Conservation (phyloP, 768 basidiomycete genomes). For the Neoboletus magnificus region DNA sequence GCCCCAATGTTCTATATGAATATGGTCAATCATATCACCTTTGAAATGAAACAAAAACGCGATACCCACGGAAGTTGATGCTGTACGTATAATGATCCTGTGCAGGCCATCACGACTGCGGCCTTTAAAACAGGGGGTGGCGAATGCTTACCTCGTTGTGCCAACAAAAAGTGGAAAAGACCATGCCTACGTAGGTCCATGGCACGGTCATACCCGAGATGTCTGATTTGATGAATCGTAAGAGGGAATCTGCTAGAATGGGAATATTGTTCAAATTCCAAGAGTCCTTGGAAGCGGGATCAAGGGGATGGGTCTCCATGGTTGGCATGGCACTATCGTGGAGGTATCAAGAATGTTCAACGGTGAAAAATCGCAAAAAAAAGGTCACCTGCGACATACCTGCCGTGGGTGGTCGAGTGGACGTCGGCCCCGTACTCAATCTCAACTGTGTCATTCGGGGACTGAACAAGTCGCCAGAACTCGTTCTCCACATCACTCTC, state of each 20-base stretch:
- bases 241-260: constrained; percentile 85
- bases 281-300: constrained; percentile 83
- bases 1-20: constrained; percentile 87
- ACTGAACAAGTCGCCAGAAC: constrained; percentile 96
- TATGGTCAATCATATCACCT: constrained; percentile 25
- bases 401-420: constrained; percentile 95
- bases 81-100: constrained; percentile 98
- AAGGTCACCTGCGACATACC: constrained; percentile 48
- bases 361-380: constrained; percentile 25
- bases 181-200: constrained; percentile 99
- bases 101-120: constrained; percentile 21
- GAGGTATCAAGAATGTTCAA: constrained; percentile 19
- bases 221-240: constrained; percentile 97
- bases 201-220: constrained; percentile 99
- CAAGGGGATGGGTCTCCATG: constrained; percentile 86
- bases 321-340: constrained; percentile 85
- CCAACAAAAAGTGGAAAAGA: constrained; percentile 99
- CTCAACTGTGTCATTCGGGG: constrained; percentile 86
- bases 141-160: constrained; percentile 80
- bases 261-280: constrained; percentile 99
- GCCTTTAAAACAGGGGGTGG: constrained; percentile 14
- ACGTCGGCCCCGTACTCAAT: constrained; percentile 99
- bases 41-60: constrained; percentile 16
- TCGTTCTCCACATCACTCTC: constrained; percentile 93
- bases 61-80: constrained; percentile 80